Conservation (phyloP, 2,329 filamentous ascomycete species). For the Xylaria multiplex region DNA sequence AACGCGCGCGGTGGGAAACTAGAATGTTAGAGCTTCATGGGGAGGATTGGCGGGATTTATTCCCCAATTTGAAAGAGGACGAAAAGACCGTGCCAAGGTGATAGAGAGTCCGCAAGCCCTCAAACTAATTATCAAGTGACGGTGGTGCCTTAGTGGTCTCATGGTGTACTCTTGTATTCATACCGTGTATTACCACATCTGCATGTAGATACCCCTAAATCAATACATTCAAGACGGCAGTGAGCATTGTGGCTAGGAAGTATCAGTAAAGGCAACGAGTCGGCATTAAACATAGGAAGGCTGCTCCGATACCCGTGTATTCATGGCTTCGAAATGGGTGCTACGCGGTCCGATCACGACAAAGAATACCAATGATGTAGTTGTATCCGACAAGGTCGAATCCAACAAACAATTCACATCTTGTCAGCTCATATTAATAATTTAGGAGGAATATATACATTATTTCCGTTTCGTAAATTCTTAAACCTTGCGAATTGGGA, state of each 20-base stretch:
- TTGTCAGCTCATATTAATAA: neutral
- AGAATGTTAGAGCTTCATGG: conserved; percentile 39
- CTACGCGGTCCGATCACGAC: neutral
- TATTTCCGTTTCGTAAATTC: conserved; percentile 8
- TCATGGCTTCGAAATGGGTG: neutral
- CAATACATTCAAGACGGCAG: neutral
- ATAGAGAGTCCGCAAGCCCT: neutral
- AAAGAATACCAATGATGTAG: too few species aligned
- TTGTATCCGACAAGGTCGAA: too few species aligned
- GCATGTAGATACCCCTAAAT: conserved; percentile 11
- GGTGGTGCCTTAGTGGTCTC: neutral
- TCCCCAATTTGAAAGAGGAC: conserved; percentile 24
- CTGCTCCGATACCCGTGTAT: neutral
- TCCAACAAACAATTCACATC: neutral
- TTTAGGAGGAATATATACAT: conserved; percentile 6
- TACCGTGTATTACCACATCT: conserved; percentile 3
- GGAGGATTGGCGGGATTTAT: conserved; percentile 37
- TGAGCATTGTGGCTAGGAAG: too few species aligned
- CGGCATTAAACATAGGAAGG: neutral
- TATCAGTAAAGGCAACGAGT: too few species aligned
- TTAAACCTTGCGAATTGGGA: neutral
- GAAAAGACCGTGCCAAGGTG: neutral
- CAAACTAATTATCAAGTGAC: neutral
- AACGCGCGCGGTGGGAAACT: conserved; percentile 38
- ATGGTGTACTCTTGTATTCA: neutral